A percentile compares a stretch with the other conserved stretches of the same genome.
These are phyloP conservation scores for Pichia sp. DNA, from an alignment of 1,139 yeast genomes.

Conservation along the genomic window DNA sequence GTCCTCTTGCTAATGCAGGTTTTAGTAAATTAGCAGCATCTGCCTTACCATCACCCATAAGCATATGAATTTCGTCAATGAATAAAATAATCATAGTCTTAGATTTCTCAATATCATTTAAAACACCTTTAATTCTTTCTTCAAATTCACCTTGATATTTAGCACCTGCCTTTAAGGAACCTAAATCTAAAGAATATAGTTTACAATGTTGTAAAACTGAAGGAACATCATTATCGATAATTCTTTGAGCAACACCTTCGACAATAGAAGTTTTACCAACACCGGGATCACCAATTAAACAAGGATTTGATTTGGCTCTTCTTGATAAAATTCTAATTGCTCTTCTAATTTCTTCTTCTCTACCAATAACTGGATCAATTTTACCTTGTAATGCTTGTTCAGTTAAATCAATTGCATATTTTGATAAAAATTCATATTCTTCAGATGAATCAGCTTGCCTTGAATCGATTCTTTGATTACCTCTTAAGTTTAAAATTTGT, in stretches of 20 bases:
- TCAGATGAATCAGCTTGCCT: slow-evolving; percentile 89
- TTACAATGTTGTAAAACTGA: slow-evolving; percentile 72
- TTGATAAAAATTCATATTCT: slow-evolving; percentile 73
- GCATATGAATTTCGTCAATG: slow-evolving; percentile 90
- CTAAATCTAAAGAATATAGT: slow-evolving; percentile 82
- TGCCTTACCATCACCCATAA: slow-evolving; percentile 93
- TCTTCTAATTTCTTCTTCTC: slow-evolving; percentile 96
- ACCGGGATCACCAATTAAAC: slow-evolving; percentile 97
- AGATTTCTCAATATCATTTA: slow-evolving; percentile 87
- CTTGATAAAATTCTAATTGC: slow-evolving; percentile 91
- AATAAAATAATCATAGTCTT: slow-evolving; percentile 80
- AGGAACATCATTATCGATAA: slow-evolving; percentile 93
- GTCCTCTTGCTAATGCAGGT: slow-evolving; percentile 96
- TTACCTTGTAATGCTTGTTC: slow-evolving; percentile 89
- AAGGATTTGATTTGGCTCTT: slow-evolving; percentile 93
- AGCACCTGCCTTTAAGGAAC: slow-evolving; percentile 97
- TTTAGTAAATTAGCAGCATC: slow-evolving; percentile 96
- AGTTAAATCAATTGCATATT: slow-evolving; percentile 90
- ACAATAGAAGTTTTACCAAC: slow-evolving; percentile 98
- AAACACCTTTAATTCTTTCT: slow-evolving; percentile 93
- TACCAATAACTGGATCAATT: slow-evolving; percentile 96
- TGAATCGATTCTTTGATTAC: slow-evolving; percentile 86
- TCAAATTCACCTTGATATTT: slow-evolving; percentile 98
- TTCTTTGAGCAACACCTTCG: slow-evolving; percentile 97
- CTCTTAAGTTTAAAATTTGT: slow-evolving; percentile 82